Conservation (phyloP, 805 yeast genomes). For the Saturnispora gosingensis region DNA sequence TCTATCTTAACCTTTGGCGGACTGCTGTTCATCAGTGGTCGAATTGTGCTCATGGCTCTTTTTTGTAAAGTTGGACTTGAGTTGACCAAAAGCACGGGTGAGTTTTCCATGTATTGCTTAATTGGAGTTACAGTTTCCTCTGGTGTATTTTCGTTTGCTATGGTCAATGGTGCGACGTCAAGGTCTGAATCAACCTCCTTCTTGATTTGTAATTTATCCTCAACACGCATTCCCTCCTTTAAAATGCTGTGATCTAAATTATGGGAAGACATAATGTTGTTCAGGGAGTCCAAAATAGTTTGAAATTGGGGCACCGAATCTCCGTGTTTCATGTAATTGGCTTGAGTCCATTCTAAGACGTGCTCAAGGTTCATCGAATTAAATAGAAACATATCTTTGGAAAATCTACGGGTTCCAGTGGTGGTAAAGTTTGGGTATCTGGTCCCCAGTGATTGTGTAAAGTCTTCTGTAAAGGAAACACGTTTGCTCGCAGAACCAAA, state of each 20-base stretch:
- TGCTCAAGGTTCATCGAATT: slow-evolving; percentile 4
- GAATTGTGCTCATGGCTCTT: neutral
- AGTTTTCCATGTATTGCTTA: neutral
- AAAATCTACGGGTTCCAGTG: slow-evolving; percentile 3
- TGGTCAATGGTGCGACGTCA: neutral
- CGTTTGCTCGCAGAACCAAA: neutral
- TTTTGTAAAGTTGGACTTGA: neutral
- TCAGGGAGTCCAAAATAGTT: slow-evolving; percentile 14
- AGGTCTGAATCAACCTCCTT: neutral
- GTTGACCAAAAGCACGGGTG: too few relatives aligned
- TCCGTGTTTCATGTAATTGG: slow-evolving; percentile 4
- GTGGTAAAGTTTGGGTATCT: slow-evolving; percentile 1
- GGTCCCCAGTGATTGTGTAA: slow-evolving; percentile 3
- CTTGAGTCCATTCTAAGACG: slow-evolving; percentile 3
- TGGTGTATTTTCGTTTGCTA: neutral
- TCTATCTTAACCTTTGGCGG: neutral
- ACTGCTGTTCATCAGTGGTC: slow-evolving; percentile 1
- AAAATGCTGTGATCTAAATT: slow-evolving; percentile 1
- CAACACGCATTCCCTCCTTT: neutral
- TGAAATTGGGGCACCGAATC: slow-evolving; percentile 14
- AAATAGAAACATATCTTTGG: slow-evolving; percentile 2
- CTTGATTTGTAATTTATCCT: neutral
- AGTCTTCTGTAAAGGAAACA: neutral
- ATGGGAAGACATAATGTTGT: slow-evolving; percentile 3
- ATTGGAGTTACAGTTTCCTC: neutral